Percentiles rank a stretch among this genome's conserved stretches.
These are phyloP conservation scores for Wickerhamiella hasegawae DNA, from an alignment of 805 yeast genomes.

Conservation along the genomic window DNA sequence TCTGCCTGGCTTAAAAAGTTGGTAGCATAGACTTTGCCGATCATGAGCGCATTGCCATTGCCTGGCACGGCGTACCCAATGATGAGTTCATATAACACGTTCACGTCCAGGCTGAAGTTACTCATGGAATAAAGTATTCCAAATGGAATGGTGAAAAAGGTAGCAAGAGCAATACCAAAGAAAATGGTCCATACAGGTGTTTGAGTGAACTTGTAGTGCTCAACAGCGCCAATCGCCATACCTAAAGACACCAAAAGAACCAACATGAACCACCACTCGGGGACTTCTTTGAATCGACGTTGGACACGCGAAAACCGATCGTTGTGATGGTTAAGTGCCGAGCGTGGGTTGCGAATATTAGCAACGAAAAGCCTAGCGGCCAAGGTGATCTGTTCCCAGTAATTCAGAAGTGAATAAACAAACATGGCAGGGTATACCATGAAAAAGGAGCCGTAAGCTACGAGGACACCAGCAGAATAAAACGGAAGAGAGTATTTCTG, in stretches of 20 bases:
- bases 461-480: slow-evolving; percentile 44
- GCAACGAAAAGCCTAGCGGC: slow-evolving; percentile 12
- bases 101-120: slow-evolving; percentile 32
- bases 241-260: slow-evolving; percentile 27
- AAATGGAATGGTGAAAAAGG: slow-evolving; percentile 36
- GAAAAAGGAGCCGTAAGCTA: slow-evolving; percentile 40
- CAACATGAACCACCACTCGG: slow-evolving; percentile 56
- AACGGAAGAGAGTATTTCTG: slow-evolving; percentile 47
- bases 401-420: slow-evolving; percentile 31
- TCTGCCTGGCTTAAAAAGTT: slow-evolving; percentile 51
- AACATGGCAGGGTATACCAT: slow-evolving; percentile 40
- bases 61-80: slow-evolving; percentile 42
- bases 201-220: slow-evolving; percentile 21
- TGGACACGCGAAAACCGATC: slow-evolving; percentile 47
- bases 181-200: slow-evolving; percentile 49
- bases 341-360: slow-evolving; percentile 8
- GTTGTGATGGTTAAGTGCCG: slow-evolving; percentile 21
- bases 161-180: slow-evolving; percentile 34
- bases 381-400: slow-evolving; percentile 9
- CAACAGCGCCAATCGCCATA: slow-evolving; percentile 32
- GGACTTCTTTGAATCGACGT: slow-evolving; percentile 47
- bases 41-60: slow-evolving; percentile 36
- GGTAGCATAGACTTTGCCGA: slow-evolving; percentile 36
- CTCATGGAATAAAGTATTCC: slow-evolving; percentile 34
- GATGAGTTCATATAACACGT: slow-evolving; percentile 34